Percentiles rank a stretch among this genome's conserved stretches.
phyloP scores from a whole-genome alignment of 768 basidiomycete genomes.

The Multifurca ochricompacta region DNA sequence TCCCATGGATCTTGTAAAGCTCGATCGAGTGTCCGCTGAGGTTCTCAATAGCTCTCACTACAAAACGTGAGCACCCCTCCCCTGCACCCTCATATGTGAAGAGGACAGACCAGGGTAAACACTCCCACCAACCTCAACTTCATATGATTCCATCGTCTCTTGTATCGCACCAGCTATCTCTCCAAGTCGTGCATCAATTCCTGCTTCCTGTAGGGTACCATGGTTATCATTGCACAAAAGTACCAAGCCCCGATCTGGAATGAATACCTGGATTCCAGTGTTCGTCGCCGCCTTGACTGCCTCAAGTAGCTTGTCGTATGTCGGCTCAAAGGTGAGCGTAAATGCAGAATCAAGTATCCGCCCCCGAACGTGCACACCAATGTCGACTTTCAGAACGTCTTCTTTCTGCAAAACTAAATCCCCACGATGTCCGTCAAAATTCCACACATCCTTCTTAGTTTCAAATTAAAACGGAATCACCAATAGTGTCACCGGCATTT shows the following conservation, averaged over 20 bases:
- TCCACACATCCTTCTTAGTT: background rate
- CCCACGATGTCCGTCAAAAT: background rate
- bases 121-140: slow-evolving; percentile 87
- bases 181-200: slow-evolving; percentile 90
- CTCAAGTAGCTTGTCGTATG: slow-evolving; percentile 81
- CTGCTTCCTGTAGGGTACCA: slow-evolving; percentile 62
- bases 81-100: background rate
- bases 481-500: slow-evolving; percentile 81
- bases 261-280: slow-evolving; percentile 70
- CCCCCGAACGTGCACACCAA: slow-evolving; percentile 97
- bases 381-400: slow-evolving; percentile 94
- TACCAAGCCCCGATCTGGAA: background rate
- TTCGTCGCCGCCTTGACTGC: slow-evolving; percentile 94
- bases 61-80: slow-evolving; percentile 16
- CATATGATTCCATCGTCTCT: slow-evolving; percentile 98
- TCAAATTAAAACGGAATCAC: slow-evolving; percentile 44
- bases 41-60: slow-evolving; percentile 91
- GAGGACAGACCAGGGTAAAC: slow-evolving; percentile 57
- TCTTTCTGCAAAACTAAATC: slow-evolving; percentile 63
- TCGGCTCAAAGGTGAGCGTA: slow-evolving; percentile 82
- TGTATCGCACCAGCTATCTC: slow-evolving; percentile 90
- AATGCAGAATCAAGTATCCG: slow-evolving; percentile 94
- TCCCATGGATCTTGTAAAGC: slow-evolving; percentile 86
- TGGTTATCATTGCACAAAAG: slow-evolving; percentile 1
- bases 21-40: slow-evolving; percentile 93